Percentiles rank a stretch among this genome's conserved stretches.
Conservation (phyloP, 2,329 filamentous ascomycete species). For the Calonectria fujianensis region DNA sequence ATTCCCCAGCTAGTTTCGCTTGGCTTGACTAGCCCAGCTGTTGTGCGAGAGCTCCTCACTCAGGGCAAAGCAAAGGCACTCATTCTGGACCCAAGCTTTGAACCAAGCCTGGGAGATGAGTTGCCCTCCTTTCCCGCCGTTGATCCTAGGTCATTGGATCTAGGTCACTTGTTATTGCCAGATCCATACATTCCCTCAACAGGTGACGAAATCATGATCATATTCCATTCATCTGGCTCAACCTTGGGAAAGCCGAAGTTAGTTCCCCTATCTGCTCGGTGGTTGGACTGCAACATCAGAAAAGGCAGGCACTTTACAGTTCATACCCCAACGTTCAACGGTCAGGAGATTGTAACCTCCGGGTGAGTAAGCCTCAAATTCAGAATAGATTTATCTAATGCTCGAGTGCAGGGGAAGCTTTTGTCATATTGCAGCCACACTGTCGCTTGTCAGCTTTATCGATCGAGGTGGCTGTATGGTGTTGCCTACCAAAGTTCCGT, state of each 20-base stretch:
- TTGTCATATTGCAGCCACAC: not conserved
- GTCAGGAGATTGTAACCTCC: not conserved
- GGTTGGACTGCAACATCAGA: not conserved
- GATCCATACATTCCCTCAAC: not conserved
- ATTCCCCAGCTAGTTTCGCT: not conserved
- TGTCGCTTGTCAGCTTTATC: not conserved
- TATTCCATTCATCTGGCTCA: constrained; percentile 7
- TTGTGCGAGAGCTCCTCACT: not conserved
- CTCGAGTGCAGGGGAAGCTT: not conserved
- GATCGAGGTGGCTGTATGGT: not conserved
- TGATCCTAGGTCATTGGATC: not conserved
- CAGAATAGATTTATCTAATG: not conserved
- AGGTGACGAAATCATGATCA: not conserved
- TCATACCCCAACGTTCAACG: not conserved
- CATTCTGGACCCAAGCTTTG: not conserved
- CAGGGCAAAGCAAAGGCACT: not conserved
- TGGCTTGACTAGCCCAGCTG: not conserved
- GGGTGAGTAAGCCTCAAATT: not conserved
- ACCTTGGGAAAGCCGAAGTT: not conserved
- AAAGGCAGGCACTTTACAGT: not conserved
- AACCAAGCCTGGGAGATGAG: not conserved
- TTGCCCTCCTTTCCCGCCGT: not conserved
- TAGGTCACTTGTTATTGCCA: not conserved
- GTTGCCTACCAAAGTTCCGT: not conserved
- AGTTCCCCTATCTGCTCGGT: not conserved